Base-by-base conservation (phyloP, 2,329 filamentous ascomycete genomes). In the Epichloe amarillans region DNA sequence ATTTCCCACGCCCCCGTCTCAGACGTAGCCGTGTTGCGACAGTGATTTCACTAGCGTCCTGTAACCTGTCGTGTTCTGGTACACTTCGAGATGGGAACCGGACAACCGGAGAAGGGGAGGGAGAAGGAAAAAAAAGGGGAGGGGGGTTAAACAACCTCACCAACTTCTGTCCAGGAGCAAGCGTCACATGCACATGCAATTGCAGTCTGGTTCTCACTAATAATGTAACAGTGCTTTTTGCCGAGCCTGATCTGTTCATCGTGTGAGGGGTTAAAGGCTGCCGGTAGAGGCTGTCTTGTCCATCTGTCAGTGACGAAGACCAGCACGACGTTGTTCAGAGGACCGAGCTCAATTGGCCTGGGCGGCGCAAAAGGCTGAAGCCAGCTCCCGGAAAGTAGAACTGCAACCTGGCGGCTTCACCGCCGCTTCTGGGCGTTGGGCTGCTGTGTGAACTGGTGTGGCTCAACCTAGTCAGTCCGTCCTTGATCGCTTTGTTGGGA, bases 371-470 rank as follows among this genome's bases (percentile, higher is more conserved):
- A 49, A 49, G 30, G 11, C n/a, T 42, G 38, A 49, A 36, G 19
- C 42, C 11, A 19, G 40, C 35, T 41, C 41, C 47, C 33, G 11
- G n/a, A 46, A 10, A 33, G 47, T 43, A 38, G 26, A 43, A 37
- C 47, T 52, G 51, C 51, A 52, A 47, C 42, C 42, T 15, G 47
- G 14, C n/a, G 37, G 30, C 43, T 41, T 52, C 47, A 52, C 51
- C 47, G 51, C 51, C 33, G 38, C 42, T 46, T 49, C 46, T 30
- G 23, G 33, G 14, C 8, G 26, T 26, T 49, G 40, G 11, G n/a
- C 26, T 42, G 17, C n/a, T 42, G n/a, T 6, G 40, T 23, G 40
- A 42, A 12, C 12, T 26, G 40, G 40, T 42, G 40, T 42, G 40
- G 40, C 40, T 42, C 40, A 21, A 42, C 21, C n/a, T 14, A 19